Conservation (phyloP, 75 land plant genomes). For the Sequoia sempervirens region DNA sequence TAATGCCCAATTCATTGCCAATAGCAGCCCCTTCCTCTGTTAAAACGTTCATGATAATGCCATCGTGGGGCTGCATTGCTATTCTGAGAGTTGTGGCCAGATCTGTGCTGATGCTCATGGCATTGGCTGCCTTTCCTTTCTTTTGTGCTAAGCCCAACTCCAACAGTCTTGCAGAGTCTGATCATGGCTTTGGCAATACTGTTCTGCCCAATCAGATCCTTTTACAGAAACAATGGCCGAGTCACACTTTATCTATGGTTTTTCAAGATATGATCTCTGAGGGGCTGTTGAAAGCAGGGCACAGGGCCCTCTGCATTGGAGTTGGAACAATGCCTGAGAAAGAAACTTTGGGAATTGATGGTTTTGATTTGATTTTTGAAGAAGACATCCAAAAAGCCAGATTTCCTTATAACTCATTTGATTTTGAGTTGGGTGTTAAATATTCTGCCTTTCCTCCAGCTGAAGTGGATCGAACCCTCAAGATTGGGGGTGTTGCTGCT, state of each 20-base stretch:
- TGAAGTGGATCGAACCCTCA: conserved; percentile 37
- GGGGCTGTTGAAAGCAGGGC: conserved; percentile 33
- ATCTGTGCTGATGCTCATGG: conserved; percentile 18
- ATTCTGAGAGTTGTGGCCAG: conserved; percentile 25
- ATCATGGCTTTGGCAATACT: not conserved
- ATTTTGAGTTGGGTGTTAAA: conserved; percentile 31
- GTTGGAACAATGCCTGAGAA: not conserved
- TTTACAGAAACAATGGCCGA: conserved; percentile 25
- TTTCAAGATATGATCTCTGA: conserved; percentile 37
- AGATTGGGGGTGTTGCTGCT: conserved; percentile 42
- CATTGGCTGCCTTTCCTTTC: conserved; percentile 25
- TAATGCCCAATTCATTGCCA: not conserved
- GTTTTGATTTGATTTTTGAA: conserved; percentile 14
- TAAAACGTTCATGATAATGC: not conserved
- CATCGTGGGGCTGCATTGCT: conserved; percentile 2
- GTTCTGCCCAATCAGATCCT: not conserved
- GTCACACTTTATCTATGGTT: conserved; percentile 30
- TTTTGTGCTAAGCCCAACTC: conserved; percentile 4
- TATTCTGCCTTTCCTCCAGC: conserved; percentile 16
- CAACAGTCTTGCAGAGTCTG: not conserved
- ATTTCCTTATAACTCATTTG: conserved; percentile 32
- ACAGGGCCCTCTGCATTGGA: conserved; percentile 43
- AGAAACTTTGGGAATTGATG: not conserved
- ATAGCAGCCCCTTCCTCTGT: not conserved
- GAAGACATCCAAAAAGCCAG: conserved; percentile 24